Base-by-base conservation (phyloP, 2,329 filamentous ascomycete genomes). In the Metarhizium humberi region DNA sequence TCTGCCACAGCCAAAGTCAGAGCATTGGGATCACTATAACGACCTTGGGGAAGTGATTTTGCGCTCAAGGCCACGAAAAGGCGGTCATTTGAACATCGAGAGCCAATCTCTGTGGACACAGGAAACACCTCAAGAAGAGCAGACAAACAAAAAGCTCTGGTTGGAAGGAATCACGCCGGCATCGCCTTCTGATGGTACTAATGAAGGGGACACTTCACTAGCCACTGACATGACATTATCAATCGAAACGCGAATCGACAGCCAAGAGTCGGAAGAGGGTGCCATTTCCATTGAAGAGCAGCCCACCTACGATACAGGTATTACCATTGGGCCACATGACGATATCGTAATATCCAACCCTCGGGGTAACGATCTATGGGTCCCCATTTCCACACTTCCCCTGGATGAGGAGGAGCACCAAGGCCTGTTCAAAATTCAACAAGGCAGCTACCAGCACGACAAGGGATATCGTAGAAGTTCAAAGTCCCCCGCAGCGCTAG, bases 1-100 rank as follows among this genome's bases (percentile, higher is more conserved):
- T 16, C 63, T 73, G 16, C 67, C 70, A 51, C 61, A 65, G 52
- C 62, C 69, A n/a, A 64, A 70, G 54, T 55, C 43, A n/a, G 49
- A 49, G 14, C 6, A 32, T 18, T 49, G 52, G 52, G 13, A 29
- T 3, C 40, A 30, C 49, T 53, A 49, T 32, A 30, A 11, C 20
- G 13, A 49, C 34, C 14, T 53, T 4, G 51, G n/a, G 2, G 16
- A 20, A 14, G 16, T 25, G 5, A 20, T 20, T 13, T 20, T 25
- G 8, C 18, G 29, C 20, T 4, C 42, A 30, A 46, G 32, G 29
- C 18, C 10, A 5, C 42, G 20, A 32, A 34, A 36, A 18, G 18
- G 2, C 11, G 40, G 18, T 13, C 20, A 40, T 14, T 43, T 32
- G 25, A 20, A 45, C 43, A 50, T 50, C 8, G 40, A 51, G 34